These are phyloP conservation scores for Amanita muscaria DNA, from an alignment of 768 basidiomycete genomes.

Conservation along the genomic window DNA sequence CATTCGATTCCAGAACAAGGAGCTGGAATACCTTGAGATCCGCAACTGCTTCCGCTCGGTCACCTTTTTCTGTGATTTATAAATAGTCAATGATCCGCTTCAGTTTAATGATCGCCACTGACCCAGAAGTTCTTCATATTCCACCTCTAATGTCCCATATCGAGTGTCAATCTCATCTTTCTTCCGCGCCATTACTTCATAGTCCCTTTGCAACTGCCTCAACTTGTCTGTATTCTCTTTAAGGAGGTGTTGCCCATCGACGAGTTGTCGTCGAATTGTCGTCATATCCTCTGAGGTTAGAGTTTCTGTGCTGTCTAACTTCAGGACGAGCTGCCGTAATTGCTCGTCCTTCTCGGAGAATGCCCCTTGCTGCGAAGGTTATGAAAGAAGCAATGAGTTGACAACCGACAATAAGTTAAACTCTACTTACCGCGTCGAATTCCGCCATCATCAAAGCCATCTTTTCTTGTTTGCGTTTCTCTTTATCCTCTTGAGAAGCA, in stretches of 20 bases:
- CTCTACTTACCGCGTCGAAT: conserved; percentile 78
- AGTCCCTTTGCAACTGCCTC: conserved; percentile 87
- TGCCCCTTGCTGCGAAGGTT: conserved; percentile 61
- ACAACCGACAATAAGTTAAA: neutral
- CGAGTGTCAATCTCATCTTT: conserved; percentile 84
- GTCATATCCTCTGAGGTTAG: conserved; percentile 73
- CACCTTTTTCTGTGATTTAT: conserved; percentile 56
- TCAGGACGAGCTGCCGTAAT: conserved; percentile 72
- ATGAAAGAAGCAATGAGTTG: conserved; percentile 1
- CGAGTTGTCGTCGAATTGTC: conserved; percentile 77
- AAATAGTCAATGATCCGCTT: conserved; percentile 4
- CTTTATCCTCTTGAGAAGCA: conserved; percentile 89
- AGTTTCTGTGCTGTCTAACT: conserved; percentile 76
- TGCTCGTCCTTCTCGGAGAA: conserved; percentile 96
- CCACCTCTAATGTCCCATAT: conserved; percentile 73
- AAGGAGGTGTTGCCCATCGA: conserved; percentile 78
- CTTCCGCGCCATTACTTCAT: conserved; percentile 71
- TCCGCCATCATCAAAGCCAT: conserved; percentile 99
- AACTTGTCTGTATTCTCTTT: conserved; percentile 87
- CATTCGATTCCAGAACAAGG: conserved; percentile 8
- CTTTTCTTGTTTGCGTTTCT: conserved; percentile 98
- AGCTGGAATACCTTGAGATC: conserved; percentile 69
- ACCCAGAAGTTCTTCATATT: conserved; percentile 97
- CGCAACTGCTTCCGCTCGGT: conserved; percentile 40
- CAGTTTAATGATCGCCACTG: conserved; percentile 18